phyloP scores from a whole-genome alignment of 371 early-diverging fungal species.

The Batkoa obscura region DNA sequence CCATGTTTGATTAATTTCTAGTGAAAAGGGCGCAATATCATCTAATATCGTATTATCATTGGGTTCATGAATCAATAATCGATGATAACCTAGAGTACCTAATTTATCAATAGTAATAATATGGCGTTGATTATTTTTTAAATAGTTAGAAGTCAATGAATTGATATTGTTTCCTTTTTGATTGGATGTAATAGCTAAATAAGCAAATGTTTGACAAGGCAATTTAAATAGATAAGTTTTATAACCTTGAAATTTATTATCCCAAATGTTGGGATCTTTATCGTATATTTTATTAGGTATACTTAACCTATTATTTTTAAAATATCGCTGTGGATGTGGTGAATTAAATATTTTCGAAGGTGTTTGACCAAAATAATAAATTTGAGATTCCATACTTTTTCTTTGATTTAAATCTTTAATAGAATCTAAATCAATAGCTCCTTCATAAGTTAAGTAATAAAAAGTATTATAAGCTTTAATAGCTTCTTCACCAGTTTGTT shows the following conservation, averaged over 20 bases:
- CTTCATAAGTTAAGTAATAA: conserved; percentile 43
- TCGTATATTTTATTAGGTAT: background rate
- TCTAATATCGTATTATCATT: background rate
- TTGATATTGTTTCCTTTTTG: background rate
- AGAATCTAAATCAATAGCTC: conserved; percentile 36
- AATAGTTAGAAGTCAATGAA: background rate
- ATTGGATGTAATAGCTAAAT: background rate
- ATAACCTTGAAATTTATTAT: background rate
- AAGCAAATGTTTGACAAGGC: background rate
- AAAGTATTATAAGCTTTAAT: conserved; percentile 50
- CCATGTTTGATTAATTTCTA: background rate
- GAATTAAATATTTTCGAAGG: conserved; percentile 29
- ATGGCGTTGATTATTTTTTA: background rate
- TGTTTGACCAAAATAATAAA: conserved; percentile 59
- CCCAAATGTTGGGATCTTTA: background rate
- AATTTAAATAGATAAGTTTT: conserved; percentile 5
- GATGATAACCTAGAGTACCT: background rate
- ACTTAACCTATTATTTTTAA: background rate
- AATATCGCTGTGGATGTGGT: conserved; percentile 21
- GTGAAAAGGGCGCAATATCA: background rate
- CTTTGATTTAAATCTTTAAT: conserved; percentile 39
- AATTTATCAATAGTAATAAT: background rate
- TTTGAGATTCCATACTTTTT: conserved; percentile 43
- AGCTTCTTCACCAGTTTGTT: conserved; percentile 51
- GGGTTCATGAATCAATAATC: background rate